These are phyloP conservation scores for Magnusiomyces suaveolens DNA, from an alignment of 1,139 yeast species.

Conservation along the genomic window DNA sequence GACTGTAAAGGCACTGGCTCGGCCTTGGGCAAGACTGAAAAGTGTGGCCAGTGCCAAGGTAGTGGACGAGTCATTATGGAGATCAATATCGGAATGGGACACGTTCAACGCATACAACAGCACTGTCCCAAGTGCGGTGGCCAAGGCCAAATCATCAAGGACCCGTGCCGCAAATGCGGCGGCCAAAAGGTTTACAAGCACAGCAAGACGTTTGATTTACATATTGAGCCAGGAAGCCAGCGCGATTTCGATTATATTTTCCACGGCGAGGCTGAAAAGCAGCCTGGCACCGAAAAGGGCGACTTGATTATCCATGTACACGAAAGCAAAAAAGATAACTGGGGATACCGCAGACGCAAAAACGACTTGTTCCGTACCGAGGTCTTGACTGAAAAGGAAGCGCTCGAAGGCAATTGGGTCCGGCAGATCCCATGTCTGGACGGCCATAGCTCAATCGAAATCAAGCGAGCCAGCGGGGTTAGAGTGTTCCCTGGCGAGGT, in stretches of 20 bases:
- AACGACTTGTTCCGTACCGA: slow-evolving; percentile 72
- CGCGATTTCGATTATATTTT: slow-evolving; percentile 51
- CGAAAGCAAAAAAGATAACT: slow-evolving; percentile 35
- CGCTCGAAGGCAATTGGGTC: slow-evolving; percentile 70
- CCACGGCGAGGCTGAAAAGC: slow-evolving; percentile 73
- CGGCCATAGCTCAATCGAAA: slow-evolving; percentile 39
- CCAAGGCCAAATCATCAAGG: slow-evolving; percentile 53
- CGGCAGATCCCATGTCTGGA: slow-evolving; percentile 61
- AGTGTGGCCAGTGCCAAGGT: slow-evolving; percentile 65
- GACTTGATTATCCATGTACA: slow-evolving; percentile 53
- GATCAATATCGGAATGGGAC: slow-evolving; percentile 78
- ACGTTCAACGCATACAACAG: slow-evolving; percentile 76
- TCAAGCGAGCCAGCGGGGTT: slow-evolving; percentile 45
- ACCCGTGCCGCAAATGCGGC: slow-evolving; percentile 57
- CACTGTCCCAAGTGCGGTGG: slow-evolving; percentile 78
- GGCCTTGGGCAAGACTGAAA: slow-evolving; percentile 57
- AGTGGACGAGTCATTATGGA: slow-evolving; percentile 58
- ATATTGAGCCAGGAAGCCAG: slow-evolving; percentile 61
- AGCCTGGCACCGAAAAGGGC: slow-evolving; percentile 80
- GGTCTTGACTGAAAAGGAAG: slow-evolving; percentile 60
- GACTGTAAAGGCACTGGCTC: slow-evolving; percentile 80
- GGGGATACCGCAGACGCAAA: slow-evolving; percentile 83
- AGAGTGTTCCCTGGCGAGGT: slow-evolving; percentile 56
- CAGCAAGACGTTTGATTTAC: slow-evolving; percentile 48
- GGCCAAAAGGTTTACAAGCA: slow-evolving; percentile 60